phyloP scores from a whole-genome alignment of 495 filamentous ascomycete species.

The Neurospora sp. region DNA sequence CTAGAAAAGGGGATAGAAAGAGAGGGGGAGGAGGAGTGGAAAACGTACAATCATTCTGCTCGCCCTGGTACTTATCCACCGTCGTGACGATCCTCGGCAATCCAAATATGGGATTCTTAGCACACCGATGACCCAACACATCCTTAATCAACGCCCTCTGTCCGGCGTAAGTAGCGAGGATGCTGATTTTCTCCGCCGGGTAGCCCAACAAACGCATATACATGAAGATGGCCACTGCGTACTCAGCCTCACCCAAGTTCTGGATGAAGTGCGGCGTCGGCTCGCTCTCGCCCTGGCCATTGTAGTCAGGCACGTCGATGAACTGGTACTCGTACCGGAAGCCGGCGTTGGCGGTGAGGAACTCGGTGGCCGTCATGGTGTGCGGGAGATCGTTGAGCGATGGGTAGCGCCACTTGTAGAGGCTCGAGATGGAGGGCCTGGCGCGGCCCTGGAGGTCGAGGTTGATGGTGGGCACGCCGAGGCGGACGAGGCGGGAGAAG shows the following conservation, averaged over 20 bases:
- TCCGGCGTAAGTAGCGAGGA: slow-evolving; percentile 91
- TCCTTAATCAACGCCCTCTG: slow-evolving; percentile 85
- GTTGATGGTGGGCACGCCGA: slow-evolving; percentile 81
- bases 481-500: slow-evolving; percentile 79
- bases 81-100: slow-evolving; percentile 85
- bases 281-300: slow-evolving; percentile 78
- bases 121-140: slow-evolving; percentile 77
- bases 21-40: background rate
- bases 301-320: slow-evolving; percentile 91
- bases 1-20: background rate
- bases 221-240: slow-evolving; percentile 88
- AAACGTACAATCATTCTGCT: slow-evolving; percentile 93
- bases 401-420: slow-evolving; percentile 92
- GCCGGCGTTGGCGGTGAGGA: slow-evolving; percentile 76
- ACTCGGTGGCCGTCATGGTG: slow-evolving; percentile 58
- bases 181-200: slow-evolving; percentile 80
- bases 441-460: slow-evolving; percentile 91
- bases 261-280: slow-evolving; percentile 96
- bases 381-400: slow-evolving; percentile 69
- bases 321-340: slow-evolving; percentile 95
- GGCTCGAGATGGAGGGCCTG: slow-evolving; percentile 71
- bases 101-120: slow-evolving; percentile 75
- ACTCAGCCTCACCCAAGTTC: slow-evolving; percentile 95
- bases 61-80: slow-evolving; percentile 97
- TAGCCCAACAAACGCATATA: slow-evolving; percentile 98